These are phyloP conservation scores for Mycena pura DNA, from an alignment of 768 basidiomycete genomes.

Conservation along the genomic window DNA sequence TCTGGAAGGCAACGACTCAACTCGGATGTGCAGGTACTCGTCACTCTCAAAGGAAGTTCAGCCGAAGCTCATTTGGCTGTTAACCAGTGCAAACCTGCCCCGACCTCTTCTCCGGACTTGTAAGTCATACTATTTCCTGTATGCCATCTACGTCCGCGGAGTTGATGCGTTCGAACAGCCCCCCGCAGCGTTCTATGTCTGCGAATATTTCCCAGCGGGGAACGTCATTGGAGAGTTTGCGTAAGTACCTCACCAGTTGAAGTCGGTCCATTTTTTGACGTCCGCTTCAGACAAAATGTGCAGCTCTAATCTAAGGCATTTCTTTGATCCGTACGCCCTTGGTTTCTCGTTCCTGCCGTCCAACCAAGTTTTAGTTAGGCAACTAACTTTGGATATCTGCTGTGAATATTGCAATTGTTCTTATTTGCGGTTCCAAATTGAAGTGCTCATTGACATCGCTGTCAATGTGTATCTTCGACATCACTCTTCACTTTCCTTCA, in stretches of 20 bases:
- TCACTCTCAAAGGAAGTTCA: too few relatives aligned
- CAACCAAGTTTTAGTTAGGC: too few relatives aligned
- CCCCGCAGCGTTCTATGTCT: constrained; percentile 48
- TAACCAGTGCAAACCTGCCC: constrained; percentile 35
- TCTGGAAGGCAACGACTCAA: constrained; percentile 55
- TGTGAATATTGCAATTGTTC: too few relatives aligned
- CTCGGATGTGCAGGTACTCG: constrained; percentile 46
- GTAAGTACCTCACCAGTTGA: constrained; percentile 34
- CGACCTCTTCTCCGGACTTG: constrained; percentile 46
- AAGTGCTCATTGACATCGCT: too few relatives aligned
- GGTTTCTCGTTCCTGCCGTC: too few relatives aligned
- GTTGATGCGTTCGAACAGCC: constrained; percentile 18
- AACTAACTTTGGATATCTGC: too few relatives aligned
- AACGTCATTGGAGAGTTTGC: constrained; percentile 52
- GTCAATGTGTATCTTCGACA: too few relatives aligned
- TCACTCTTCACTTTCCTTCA: too few relatives aligned
- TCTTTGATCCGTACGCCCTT: too few relatives aligned
- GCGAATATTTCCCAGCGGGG: constrained; percentile 52
- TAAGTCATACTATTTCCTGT: constrained; percentile 25
- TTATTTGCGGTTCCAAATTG: too few relatives aligned
- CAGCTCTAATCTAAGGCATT: not conserved
- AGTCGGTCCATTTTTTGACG: not conserved
- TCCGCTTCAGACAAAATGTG: not conserved
- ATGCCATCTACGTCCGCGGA: constrained; percentile 31
- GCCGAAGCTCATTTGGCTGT: too few relatives aligned